These are phyloP conservation scores for Deakozyma indianensis DNA, from an alignment of 805 yeast genomes.

Conservation along the genomic window DNA sequence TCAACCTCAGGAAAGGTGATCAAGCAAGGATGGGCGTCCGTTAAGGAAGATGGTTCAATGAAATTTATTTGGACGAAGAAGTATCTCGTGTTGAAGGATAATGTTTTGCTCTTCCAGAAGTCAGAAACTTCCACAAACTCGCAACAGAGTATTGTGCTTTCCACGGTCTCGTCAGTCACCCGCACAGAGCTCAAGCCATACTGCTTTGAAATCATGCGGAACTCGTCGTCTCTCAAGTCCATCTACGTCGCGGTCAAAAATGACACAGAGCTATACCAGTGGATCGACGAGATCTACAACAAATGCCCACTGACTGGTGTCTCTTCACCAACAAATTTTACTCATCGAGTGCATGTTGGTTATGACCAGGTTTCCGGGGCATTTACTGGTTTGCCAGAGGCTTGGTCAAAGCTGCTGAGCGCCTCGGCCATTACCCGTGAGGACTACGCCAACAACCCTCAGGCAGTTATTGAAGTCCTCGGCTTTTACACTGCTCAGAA, in stretches of 20 bases:
- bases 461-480: constrained; percentile 84
- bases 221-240: constrained; percentile 33
- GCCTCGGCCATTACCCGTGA: constrained; percentile 79
- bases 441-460: constrained; percentile 85
- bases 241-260: constrained; percentile 62
- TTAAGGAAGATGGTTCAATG: constrained; percentile 77
- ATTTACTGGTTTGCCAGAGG: constrained; percentile 83
- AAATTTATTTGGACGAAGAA: constrained; percentile 89
- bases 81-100: constrained; percentile 63
- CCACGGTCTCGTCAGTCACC: constrained; percentile 47
- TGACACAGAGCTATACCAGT: constrained; percentile 66
- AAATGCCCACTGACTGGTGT: constrained; percentile 36
- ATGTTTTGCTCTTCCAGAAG: constrained; percentile 61
- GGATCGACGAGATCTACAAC: constrained; percentile 72
- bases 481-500: constrained; percentile 42
- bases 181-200: constrained; percentile 60
- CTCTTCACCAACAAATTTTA: constrained; percentile 86
- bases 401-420: constrained; percentile 74
- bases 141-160: constrained; percentile 33
- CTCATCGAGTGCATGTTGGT: constrained; percentile 92
- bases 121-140: constrained; percentile 30
- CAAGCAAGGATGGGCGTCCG: constrained; percentile 74
- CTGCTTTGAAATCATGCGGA: constrained; percentile 58
- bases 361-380: constrained; percentile 73
- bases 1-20: constrained; percentile 19